These are phyloP conservation scores for Aspergillus mulundensis DNA, from an alignment of 495 filamentous ascomycete genomes.

Conservation along the genomic window DNA sequence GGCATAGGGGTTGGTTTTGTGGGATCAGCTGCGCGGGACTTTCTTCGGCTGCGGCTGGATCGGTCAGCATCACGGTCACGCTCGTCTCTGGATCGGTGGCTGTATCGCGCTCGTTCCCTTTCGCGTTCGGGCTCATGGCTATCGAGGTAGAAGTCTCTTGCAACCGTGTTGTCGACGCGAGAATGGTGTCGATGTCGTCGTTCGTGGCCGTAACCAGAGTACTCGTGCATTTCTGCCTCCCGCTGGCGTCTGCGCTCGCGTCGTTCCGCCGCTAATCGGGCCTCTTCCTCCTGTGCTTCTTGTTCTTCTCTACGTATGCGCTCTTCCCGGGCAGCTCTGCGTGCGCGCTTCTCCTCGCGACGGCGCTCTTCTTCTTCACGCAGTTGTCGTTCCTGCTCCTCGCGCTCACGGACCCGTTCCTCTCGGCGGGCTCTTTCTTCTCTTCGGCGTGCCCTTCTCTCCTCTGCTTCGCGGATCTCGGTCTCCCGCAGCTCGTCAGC, in stretches of 20 bases:
- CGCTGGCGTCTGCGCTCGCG: slow-evolving; percentile 37
- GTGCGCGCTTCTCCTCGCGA: slow-evolving; percentile 42
- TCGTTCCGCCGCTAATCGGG: slow-evolving; percentile 26
- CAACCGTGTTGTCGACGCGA: slow-evolving; percentile 27
- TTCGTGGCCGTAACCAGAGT: slow-evolving; percentile 19
- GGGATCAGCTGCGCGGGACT: slow-evolving; percentile 23
- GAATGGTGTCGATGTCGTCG: slow-evolving; percentile 33
- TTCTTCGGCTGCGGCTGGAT: slow-evolving; percentile 22
- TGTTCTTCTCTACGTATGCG: slow-evolving; percentile 46
- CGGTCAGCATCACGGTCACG: slow-evolving; percentile 16
- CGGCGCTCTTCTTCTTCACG: slow-evolving; percentile 49
- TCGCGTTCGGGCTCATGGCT: slow-evolving; percentile 22
- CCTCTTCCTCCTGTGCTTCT: slow-evolving; percentile 41
- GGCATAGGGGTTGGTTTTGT: slow-evolving; percentile 21
- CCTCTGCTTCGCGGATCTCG: slow-evolving; percentile 42
- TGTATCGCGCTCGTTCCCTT: slow-evolving; percentile 21
- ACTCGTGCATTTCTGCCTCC: slow-evolving; percentile 34
- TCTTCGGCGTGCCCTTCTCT: slow-evolving; percentile 38
- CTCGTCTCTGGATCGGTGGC: slow-evolving; percentile 28
- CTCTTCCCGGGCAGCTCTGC: slow-evolving; percentile 47
- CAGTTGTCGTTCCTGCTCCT: slow-evolving; percentile 36
- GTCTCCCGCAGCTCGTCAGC: slow-evolving; percentile 34
- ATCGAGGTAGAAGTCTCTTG: slow-evolving; percentile 19
- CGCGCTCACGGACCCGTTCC: slow-evolving; percentile 34
- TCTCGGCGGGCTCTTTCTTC: slow-evolving; percentile 42